Evolutionary conservation across 257 asterid genomes (phyloP).

Genomic region (Catharanthus roseus): DNA sequence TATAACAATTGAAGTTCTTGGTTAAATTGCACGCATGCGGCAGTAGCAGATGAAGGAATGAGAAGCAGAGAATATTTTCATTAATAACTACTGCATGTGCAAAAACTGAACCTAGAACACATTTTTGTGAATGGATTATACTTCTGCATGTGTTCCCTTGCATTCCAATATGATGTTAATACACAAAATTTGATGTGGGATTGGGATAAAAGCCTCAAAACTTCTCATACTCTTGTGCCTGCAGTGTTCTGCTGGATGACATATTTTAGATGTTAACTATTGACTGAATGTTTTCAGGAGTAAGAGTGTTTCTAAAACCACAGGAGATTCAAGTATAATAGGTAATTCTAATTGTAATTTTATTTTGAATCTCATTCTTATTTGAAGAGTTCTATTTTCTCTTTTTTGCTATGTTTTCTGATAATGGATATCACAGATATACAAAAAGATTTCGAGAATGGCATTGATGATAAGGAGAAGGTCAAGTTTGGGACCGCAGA

Average conservation of each 20-base stretch:
- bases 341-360: background rate
- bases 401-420: conserved; percentile 3
- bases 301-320: conserved; percentile 12
- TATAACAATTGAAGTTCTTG: background rate
- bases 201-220: background rate
- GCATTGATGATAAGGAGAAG: conserved; percentile 34
- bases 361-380: background rate
- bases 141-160: background rate
- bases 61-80: background rate
- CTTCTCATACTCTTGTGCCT: background rate
- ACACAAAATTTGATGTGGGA: no score
- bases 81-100: background rate
- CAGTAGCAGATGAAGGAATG: background rate
- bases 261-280: background rate
- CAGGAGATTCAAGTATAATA: background rate
- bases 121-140: background rate
- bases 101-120: background rate
- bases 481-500: conserved; percentile 75
- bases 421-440: conserved; percentile 10
- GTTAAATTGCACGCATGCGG: background rate
- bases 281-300: conserved; percentile 19
- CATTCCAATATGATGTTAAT: background rate
- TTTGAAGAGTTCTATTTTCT: background rate
- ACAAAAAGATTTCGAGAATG: conserved; percentile 40
- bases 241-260: background rate